Evolutionary conservation across 306 rosid species (phyloP).

Genomic region (Mucuna pruriens): DNA sequence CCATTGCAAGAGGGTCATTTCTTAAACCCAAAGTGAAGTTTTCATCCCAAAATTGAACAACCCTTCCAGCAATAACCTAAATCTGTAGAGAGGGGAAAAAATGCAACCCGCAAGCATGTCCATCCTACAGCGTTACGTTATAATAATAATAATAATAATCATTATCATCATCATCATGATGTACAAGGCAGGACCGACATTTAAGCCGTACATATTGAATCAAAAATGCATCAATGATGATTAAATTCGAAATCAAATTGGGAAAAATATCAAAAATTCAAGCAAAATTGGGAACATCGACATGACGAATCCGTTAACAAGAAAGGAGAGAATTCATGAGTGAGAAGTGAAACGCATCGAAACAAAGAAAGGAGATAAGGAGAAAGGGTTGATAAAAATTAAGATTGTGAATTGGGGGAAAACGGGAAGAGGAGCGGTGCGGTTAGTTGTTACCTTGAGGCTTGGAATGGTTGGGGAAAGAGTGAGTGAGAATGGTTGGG

Average conservation of each 20-base stretch:
- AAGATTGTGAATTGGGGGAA: background rate
- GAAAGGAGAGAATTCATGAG: background rate
- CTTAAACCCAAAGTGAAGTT: background rate
- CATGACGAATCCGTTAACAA: background rate
- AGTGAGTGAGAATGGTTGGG: slow-evolving; percentile 25
- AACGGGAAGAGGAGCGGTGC: slow-evolving; percentile 1
- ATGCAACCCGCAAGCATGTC: background rate
- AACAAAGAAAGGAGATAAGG: background rate
- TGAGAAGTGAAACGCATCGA: background rate
- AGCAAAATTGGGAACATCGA: slow-evolving; percentile 4
- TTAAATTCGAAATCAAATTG: background rate
- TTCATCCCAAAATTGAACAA: background rate
- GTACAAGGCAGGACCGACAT: slow-evolving; percentile 1
- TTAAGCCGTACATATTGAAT: background rate
- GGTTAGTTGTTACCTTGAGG: slow-evolving; percentile 23
- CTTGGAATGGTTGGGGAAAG: slow-evolving; percentile 21
- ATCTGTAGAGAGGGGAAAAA: background rate
- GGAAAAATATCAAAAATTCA: background rate
- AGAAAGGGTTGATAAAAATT: background rate
- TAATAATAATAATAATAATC: background rate
- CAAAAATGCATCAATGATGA: background rate
- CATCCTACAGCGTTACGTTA: no score
- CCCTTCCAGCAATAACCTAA: background rate
- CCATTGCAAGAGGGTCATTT: background rate
- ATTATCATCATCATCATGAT: background rate